phyloP scores from a whole-genome alignment of 139 green algal species.

The Diplosphaera chodatii region DNA sequence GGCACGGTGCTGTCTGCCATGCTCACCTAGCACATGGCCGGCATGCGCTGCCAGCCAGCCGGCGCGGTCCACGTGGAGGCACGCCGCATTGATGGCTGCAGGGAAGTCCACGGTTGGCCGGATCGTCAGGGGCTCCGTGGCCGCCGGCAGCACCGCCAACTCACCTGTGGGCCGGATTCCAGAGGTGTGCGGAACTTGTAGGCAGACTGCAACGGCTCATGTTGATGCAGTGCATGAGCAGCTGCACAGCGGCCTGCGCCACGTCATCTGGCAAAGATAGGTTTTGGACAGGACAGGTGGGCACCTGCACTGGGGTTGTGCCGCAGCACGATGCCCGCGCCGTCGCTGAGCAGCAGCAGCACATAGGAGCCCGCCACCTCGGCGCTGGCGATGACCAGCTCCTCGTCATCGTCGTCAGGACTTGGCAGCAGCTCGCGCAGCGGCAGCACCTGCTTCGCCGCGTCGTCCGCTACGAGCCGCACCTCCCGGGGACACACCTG shows the following conservation, averaged over 20 bases:
- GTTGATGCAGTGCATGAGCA: no score
- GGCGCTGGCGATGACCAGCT: constrained; percentile 32
- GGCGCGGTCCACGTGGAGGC: constrained; percentile 42
- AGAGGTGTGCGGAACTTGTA: no score
- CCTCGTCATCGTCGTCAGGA: neutral
- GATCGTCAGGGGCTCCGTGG: neutral
- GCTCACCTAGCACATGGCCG: neutral
- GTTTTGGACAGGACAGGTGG: no score
- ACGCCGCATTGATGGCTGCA: neutral
- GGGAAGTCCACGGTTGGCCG: neutral
- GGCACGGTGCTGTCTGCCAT: no score
- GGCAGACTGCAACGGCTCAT: no score
- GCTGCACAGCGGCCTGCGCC: no score
- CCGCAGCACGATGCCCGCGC: constrained; percentile 35
- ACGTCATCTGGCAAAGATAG: no score
- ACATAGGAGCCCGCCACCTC: constrained; percentile 56
- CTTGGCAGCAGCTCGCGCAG: constrained; percentile 31
- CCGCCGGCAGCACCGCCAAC: neutral
- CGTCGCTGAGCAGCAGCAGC: constrained; percentile 51
- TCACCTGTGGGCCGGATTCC: neutral
- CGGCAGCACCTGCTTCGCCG: constrained; percentile 36
- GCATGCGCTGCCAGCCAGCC: constrained; percentile 35
- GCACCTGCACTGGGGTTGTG: no score
- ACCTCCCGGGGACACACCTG: constrained; percentile 55
- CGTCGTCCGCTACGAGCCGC: constrained; percentile 39